These are phyloP conservation scores for Penicillium silybi DNA, from an alignment of 495 filamentous ascomycete genomes.

Conservation along the genomic window DNA sequence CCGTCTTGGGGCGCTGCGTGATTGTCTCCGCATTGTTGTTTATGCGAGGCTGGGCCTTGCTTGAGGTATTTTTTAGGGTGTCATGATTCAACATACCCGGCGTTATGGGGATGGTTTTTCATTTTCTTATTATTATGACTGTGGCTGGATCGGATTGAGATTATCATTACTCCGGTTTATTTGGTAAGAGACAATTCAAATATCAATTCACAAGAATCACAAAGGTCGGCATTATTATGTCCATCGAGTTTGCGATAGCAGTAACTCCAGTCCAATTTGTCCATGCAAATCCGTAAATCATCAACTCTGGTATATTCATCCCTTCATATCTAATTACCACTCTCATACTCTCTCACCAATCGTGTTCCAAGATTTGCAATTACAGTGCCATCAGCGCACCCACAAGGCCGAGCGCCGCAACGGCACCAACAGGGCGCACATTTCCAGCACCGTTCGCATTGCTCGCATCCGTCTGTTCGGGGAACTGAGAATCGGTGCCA, in stretches of 20 bases:
- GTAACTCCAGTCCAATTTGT: not conserved
- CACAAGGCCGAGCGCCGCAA: constrained; percentile 9
- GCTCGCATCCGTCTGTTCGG: constrained; percentile 7
- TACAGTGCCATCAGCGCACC: constrained; percentile 8
- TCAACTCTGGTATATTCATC: not conserved
- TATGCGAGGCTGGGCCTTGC: not conserved
- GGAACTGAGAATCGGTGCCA: constrained; percentile 4
- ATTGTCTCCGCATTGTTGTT: not conserved
- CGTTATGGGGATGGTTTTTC: not conserved
- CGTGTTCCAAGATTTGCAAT: not conserved
- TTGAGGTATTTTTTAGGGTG: not conserved
- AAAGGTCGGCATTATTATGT: not conserved
- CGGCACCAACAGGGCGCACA: constrained; percentile 2
- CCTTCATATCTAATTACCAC: not conserved
- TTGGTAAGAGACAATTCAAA: not conserved
- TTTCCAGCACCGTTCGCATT: constrained; percentile 3
- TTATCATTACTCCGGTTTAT: not conserved
- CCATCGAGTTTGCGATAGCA: not conserved
- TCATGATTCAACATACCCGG: not conserved
- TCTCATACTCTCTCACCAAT: not conserved
- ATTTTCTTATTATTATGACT: not conserved
- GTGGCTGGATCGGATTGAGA: not conserved
- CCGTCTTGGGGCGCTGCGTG: constrained; percentile 36
- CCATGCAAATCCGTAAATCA: not conserved
- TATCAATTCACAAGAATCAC: not conserved